These are phyloP conservation scores for Papiliotrema terrestris DNA, from an alignment of 1,284 basidiomycete species.

Conservation along the genomic window DNA sequence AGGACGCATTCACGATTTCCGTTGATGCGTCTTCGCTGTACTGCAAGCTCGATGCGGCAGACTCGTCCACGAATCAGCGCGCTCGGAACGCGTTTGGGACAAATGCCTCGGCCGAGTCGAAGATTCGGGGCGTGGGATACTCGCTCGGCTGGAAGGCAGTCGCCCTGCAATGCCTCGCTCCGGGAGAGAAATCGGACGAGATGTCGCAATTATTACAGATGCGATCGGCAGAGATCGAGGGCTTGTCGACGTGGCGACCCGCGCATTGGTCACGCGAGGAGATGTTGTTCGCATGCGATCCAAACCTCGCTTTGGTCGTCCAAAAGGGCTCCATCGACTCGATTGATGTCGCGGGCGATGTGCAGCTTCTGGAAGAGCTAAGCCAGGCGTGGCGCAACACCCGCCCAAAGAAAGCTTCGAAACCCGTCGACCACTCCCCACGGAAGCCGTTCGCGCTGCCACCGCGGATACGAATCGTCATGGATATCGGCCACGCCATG, in stretches of 20 bases:
- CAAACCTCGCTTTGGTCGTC: slow-evolving; percentile 36
- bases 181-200: slow-evolving; percentile 24
- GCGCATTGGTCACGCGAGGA: slow-evolving; percentile 34
- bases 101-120: slow-evolving; percentile 23
- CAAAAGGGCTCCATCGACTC: slow-evolving; percentile 26
- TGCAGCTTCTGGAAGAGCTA: slow-evolving; percentile 35
- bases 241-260: slow-evolving; percentile 40
- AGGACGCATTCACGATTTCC: slow-evolving; percentile 26
- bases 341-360: slow-evolving; percentile 34
- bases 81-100: slow-evolving; percentile 40
- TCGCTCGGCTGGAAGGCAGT: slow-evolving; percentile 28
- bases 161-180: slow-evolving; percentile 32
- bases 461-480: slow-evolving; percentile 31
- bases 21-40: slow-evolving; percentile 25
- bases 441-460: slow-evolving; percentile 13
- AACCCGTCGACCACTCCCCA: not conserved
- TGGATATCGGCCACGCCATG: slow-evolving; percentile 36
- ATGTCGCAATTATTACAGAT: slow-evolving; percentile 33
- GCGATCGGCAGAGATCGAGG: slow-evolving; percentile 31
- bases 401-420: slow-evolving; percentile 3
- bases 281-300: slow-evolving; percentile 37
- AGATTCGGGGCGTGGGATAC: slow-evolving; percentile 33
- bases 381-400: slow-evolving; percentile 17
- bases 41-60: slow-evolving; percentile 26
- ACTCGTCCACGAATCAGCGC: slow-evolving; percentile 34